Evolutionary conservation across 305 asterid genomes (phyloP), one percentile per base, ranked within the genome.

Genomic region (Fraxinus floribunda): DNA sequence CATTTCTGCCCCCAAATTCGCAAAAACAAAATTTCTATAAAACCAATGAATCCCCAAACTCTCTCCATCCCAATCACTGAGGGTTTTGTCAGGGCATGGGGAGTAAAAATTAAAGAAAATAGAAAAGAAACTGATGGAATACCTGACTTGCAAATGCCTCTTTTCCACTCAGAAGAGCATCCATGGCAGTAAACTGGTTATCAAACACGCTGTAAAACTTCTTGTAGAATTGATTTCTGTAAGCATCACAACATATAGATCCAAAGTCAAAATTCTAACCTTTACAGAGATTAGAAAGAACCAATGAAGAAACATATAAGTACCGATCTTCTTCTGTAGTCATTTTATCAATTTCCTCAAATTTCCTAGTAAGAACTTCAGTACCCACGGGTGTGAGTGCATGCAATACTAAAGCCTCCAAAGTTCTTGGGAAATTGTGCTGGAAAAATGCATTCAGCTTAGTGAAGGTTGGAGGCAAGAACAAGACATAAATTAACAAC

Each of bases 281-380:
- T 68, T 62, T 62, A 78, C 22, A 82, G 73, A 84, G 46, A 84
- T 82, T 2, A 84, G 78, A 85, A 75, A 77, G 38, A 30, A 81
- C 75, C 77, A 57, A 44, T 39, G 44, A 77, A 72, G 6, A 77
- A 84, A 78, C n/a, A 35, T 73, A 24, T 82, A 80, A 77, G 80
- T 87, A 94, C 97, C 93, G 82, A 83, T 93, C 91, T 29, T 92
- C 98, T 78, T 88, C 89, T 29, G 84, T 68, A 77, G 89, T 84
- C 77, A 88, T 88, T 83, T 86, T 93, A 91, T 96, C 99, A 94
- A 96, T 90, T 91, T 91, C 94, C 90, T 94, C 97, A 80, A 95
- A 91, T 86, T 94, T 97, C 89, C 96, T 86, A 87, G 98, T 92
- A 82, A 94, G 91, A 81, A 90, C 93, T 89, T 94, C 97, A 38